Evolutionary conservation across 352 stramenopile species (phyloP), one percentile per base, ranked within the genome.

Genomic region (Hyaloperonospora arabidopsidis): DNA sequence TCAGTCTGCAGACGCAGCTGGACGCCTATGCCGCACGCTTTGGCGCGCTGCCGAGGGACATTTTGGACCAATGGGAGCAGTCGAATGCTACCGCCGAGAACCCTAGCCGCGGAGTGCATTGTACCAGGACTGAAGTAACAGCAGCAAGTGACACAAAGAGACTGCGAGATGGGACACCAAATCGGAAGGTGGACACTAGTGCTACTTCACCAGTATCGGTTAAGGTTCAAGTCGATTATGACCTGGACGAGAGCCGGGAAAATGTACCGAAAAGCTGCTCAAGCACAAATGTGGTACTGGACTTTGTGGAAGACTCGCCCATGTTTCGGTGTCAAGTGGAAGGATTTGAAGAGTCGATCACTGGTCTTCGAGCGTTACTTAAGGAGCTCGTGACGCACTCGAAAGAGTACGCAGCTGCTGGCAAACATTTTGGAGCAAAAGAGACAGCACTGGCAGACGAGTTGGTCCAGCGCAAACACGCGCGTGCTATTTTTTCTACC

Each of bases 291-390:
- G 74, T 94, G 35, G 82, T 87, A 52, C 68, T 94, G 29, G 79
- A 94, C 63, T 94, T 85, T 59, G 79, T 88, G 6, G 78, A 87
- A 45, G 84, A 94, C 63, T 94, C 84, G 50, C 84, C 84, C 41
- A 90, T 90, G 80, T 94, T 92, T 54, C 67, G 84, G 0, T 70
- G 81, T 4, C 79, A 90, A 45, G 41, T 94, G 15, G 84, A 94
- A 49, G 69, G 75, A 17, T 86, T 90, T 39, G 84, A 94, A 23
- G 82, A 90, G 29, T 86, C 80, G 21, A 67, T 91, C 3, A 67
- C 70, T 1, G 82, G 80, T 0, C 59, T 94, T 0, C 72, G 79
- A 8, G 63, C 64, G 0, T 54, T 94, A 14, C 46, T 94, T 12
- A 84, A 84, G 29, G 82, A 92, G 56, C 71, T 94, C 12, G 55